Conservation (phyloP, 306 rosid genomes). For the Prunus salicina region DNA sequence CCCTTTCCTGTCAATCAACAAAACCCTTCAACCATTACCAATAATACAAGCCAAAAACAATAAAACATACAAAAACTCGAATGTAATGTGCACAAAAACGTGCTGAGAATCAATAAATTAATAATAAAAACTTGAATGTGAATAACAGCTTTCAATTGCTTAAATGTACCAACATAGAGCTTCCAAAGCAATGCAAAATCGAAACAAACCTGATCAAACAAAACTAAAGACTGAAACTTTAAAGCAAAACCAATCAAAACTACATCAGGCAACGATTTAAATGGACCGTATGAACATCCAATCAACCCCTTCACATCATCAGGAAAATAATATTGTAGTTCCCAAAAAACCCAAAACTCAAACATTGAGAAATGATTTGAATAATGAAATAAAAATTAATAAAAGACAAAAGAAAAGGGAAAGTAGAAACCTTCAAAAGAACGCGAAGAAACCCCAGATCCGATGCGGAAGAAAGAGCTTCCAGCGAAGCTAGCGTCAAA, state of each 20-base stretch:
- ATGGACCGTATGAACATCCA: background rate
- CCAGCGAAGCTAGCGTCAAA: constrained; percentile 28
- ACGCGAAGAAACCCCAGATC: constrained; percentile 66
- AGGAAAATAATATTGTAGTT: background rate
- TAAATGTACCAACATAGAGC: background rate
- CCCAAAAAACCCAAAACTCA: background rate
- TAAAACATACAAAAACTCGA: background rate
- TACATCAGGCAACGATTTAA: background rate
- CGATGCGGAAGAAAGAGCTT: constrained; percentile 35
- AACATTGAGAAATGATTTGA: background rate
- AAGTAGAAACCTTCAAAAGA: constrained; percentile 39
- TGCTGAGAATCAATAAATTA: background rate
- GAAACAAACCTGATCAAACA: background rate
- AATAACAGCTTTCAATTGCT: background rate
- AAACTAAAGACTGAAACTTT: background rate
- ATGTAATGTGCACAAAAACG: background rate
- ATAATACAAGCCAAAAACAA: background rate
- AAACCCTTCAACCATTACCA: constrained; percentile 34
- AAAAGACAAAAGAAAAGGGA: constrained; percentile 5
- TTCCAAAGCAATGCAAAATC: background rate
- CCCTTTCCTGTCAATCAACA: constrained; percentile 18
- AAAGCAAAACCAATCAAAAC: background rate
- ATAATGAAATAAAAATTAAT: background rate
- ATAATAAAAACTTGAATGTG: background rate
- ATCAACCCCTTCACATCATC: background rate